phyloP scores from a whole-genome alignment of 1,284 basidiomycete genomes.

The Tilletia caries region DNA sequence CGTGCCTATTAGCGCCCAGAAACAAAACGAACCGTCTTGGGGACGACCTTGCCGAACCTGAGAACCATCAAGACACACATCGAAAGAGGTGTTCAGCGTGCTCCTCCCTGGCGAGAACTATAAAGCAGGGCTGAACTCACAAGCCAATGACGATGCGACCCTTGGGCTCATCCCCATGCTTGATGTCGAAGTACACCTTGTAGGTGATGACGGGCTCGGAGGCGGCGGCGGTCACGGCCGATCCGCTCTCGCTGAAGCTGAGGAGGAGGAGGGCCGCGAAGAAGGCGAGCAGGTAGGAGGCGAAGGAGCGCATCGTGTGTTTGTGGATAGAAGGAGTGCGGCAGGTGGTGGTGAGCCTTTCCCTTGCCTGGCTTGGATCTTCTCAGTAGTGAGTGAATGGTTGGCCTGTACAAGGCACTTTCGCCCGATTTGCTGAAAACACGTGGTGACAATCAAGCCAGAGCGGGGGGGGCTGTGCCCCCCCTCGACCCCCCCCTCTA shows the following conservation, averaged over 20 bases:
- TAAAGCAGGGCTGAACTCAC: constrained; percentile 23
- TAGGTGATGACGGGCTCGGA: constrained; percentile 30
- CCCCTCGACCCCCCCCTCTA: no score
- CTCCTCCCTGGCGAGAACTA: constrained; percentile 9
- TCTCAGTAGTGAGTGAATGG: no score
- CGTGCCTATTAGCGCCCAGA: no score
- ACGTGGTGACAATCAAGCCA: no score
- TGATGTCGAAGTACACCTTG: constrained; percentile 50
- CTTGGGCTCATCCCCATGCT: constrained; percentile 42
- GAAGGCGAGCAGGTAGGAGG: constrained; percentile 58
- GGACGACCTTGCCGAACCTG: constrained; percentile 7
- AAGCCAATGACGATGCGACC: constrained; percentile 47
- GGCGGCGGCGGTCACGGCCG: not conserved
- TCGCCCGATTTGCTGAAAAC: no score
- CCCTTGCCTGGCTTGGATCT: no score
- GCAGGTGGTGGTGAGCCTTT: no score
- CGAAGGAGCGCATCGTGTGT: constrained; percentile 63
- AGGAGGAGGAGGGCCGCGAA: constrained; percentile 53
- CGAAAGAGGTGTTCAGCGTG: constrained; percentile 27
- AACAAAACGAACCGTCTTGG: not conserved
- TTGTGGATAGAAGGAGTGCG: no score
- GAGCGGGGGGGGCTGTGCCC: no score
- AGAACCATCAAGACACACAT: not conserved
- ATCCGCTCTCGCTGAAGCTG: constrained; percentile 53
- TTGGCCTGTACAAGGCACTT: no score